Evolutionary conservation across 129 eudicot species (phyloP).

Genomic region (Artemisia tridentata): DNA sequence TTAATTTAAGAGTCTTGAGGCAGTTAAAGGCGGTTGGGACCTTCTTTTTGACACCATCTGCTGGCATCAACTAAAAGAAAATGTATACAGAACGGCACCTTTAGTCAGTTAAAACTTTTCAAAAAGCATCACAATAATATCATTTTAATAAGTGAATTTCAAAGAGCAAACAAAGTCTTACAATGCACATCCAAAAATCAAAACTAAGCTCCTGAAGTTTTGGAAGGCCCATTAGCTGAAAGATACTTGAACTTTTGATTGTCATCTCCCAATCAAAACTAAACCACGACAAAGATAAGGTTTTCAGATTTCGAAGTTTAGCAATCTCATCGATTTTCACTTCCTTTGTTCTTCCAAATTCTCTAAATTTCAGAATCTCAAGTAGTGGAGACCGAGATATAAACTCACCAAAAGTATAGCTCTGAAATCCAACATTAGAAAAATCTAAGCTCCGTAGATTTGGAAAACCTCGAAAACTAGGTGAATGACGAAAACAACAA

Average conservation of each 20-base stretch:
- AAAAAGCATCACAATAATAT: neutral
- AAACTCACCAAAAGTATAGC: neutral
- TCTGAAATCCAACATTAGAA: neutral
- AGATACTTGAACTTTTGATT: neutral
- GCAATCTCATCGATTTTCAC: slow-evolving; percentile 9
- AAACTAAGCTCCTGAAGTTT: neutral
- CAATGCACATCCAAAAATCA: neutral
- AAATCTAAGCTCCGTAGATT: slow-evolving; percentile 18
- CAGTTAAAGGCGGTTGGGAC: neutral
- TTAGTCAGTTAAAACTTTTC: slow-evolving; percentile 6
- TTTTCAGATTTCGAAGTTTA: slow-evolving; percentile 1
- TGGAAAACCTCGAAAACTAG: slow-evolving; percentile 25
- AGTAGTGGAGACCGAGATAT: slow-evolving; percentile 13
- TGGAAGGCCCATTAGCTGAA: neutral
- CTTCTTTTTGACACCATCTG: neutral
- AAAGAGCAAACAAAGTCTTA: neutral
- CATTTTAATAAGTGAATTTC: neutral
- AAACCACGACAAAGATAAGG: no score
- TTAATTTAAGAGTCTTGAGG: slow-evolving; percentile 14
- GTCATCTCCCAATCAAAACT: no score
- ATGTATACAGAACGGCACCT: neutral
- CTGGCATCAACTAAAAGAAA: no score
- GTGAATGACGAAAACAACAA: neutral
- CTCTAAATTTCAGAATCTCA: slow-evolving; percentile 3
- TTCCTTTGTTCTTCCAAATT: neutral